These are phyloP conservation scores for Trichoderma citrinoviride DNA, from an alignment of 2,329 filamentous ascomycete genomes.

Conservation along the genomic window DNA sequence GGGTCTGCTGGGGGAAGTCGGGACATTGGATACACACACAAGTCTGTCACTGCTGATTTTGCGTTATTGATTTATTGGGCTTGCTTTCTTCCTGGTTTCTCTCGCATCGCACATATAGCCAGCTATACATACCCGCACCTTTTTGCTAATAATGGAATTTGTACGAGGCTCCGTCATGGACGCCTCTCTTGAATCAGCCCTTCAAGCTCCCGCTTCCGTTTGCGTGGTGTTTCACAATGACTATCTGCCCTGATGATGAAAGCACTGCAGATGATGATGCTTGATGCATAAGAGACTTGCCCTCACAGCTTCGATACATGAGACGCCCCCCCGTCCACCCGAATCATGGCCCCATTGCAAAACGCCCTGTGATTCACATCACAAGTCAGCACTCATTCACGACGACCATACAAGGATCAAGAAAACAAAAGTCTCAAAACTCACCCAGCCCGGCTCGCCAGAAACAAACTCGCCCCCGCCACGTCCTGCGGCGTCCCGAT, in stretches of 20 bases:
- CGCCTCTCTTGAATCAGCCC: neutral
- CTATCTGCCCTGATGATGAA: too few relatives aligned
- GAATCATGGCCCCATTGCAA: conserved; percentile 63
- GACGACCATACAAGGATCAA: neutral
- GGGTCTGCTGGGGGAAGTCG: neutral
- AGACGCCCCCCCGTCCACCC: conserved; percentile 57
- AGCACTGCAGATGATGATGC: too few relatives aligned
- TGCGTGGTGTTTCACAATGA: neutral
- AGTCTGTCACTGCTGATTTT: neutral
- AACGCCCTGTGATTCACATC: conserved; percentile 41
- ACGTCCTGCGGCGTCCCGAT: conserved; percentile 68
- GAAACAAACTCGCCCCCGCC: conserved; percentile 68
- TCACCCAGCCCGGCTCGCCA: conserved; percentile 63
- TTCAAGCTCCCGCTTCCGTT: neutral
- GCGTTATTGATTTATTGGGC: neutral
- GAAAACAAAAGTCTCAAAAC: conserved; percentile 22
- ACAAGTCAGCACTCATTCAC: neutral
- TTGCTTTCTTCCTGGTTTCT: neutral
- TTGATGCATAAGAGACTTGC: too few relatives aligned
- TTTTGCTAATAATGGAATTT: conserved; percentile 3
- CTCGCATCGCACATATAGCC: neutral
- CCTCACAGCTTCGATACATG: conserved; percentile 46
- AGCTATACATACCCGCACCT: conserved; percentile 12
- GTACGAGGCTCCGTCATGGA: neutral
- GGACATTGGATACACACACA: neutral